phyloP scores from a whole-genome alignment of 495 filamentous ascomycete genomes.

The Glonium stellatum region DNA sequence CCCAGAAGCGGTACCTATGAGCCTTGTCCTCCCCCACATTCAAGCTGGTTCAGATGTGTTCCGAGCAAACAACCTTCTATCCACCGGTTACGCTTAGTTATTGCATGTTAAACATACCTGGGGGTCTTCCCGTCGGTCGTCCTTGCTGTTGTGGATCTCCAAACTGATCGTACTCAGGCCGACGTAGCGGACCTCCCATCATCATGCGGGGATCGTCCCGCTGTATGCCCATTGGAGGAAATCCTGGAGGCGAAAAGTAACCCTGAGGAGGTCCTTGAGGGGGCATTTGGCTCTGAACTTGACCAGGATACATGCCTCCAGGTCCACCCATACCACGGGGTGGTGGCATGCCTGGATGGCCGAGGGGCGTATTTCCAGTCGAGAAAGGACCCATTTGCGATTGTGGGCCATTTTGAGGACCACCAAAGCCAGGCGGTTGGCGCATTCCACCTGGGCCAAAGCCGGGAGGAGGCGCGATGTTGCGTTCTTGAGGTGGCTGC shows the following conservation, averaged over 20 bases:
- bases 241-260: constrained; percentile 24
- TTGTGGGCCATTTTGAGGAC: constrained; percentile 1
- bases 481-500: constrained; percentile 26
- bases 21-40: no score
- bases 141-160: neutral
- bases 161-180: constrained; percentile 18
- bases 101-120: neutral
- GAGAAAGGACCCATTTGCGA: constrained; percentile 23
- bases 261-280: constrained; percentile 20
- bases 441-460: constrained; percentile 21
- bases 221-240: constrained; percentile 12
- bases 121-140: neutral
- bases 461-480: constrained; percentile 29
- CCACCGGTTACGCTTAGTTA: no score
- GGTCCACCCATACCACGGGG: constrained; percentile 16
- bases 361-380: constrained; percentile 21
- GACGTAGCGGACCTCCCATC: constrained; percentile 6
- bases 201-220: constrained; percentile 26
- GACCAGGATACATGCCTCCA: constrained; percentile 9
- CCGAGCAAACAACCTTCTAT: no score
- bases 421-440: constrained; percentile 24
- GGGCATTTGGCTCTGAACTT: constrained; percentile 10
- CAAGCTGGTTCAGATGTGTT: no score
- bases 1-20: no score
- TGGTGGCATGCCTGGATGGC: constrained; percentile 21